phyloP scores from a whole-genome alignment of 2,329 filamentous ascomycete species.

The Cladorrhinum sp. region DNA sequence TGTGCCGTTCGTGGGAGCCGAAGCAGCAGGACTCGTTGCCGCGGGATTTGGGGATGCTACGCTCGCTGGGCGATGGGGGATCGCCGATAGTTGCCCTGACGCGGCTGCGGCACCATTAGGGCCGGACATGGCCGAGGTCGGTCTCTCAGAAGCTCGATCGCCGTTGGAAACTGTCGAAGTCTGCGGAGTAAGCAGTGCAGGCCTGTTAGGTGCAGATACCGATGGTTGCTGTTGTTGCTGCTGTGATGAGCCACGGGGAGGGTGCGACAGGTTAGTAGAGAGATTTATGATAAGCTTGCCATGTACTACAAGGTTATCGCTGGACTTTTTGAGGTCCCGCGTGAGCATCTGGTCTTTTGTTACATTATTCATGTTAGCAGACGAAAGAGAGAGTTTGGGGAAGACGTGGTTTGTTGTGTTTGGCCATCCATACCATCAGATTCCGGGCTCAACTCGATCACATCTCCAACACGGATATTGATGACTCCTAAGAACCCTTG shows the following conservation, averaged over 20 bases:
- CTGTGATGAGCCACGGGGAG: slow-evolving; percentile 52
- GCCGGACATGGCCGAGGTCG: slow-evolving; percentile 52
- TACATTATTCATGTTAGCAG: slow-evolving; percentile 22
- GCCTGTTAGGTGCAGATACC: slow-evolving; percentile 43
- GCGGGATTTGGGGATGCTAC: slow-evolving; percentile 37
- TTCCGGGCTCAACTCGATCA: slow-evolving; percentile 84
- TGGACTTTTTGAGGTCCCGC: slow-evolving; percentile 93
- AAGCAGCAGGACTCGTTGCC: slow-evolving; percentile 17
- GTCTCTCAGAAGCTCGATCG: slow-evolving; percentile 46
- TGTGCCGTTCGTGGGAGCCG: slow-evolving; percentile 35
- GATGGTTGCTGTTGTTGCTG: slow-evolving; percentile 26
- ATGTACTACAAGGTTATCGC: slow-evolving; percentile 95
- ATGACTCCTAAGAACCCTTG: slow-evolving; percentile 98
- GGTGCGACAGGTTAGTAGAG: slow-evolving; percentile 79
- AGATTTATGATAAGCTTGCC: slow-evolving; percentile 96
- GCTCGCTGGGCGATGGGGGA: slow-evolving; percentile 49
- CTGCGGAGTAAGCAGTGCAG: slow-evolving; percentile 43
- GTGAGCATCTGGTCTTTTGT: slow-evolving; percentile 96
- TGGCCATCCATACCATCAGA: slow-evolving; percentile 68
- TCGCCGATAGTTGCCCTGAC: slow-evolving; percentile 39
- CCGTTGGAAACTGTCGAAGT: slow-evolving; percentile 45
- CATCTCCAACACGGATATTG: slow-evolving; percentile 92
- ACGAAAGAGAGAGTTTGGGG: slow-evolving; percentile 8
- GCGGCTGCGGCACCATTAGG: slow-evolving; percentile 41
- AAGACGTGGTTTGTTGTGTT: background rate